A percentile compares a stretch with the other conserved stretches of the same genome.
Conservation (phyloP, 495 filamentous ascomycete species). For the Aspergillus diversus region DNA sequence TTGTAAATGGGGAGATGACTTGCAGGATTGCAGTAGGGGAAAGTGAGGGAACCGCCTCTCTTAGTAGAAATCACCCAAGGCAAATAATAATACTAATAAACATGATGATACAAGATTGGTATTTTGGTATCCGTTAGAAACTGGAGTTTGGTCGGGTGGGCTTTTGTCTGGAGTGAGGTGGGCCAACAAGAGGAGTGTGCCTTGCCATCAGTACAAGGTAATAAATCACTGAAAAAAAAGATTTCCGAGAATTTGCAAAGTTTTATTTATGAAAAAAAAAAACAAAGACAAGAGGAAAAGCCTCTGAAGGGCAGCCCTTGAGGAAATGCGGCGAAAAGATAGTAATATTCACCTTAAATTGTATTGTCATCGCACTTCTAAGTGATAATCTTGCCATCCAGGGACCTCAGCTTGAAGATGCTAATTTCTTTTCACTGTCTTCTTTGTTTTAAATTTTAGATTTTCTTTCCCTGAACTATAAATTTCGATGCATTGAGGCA, state of each 20-base stretch:
- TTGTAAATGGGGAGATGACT: slow-evolving; percentile 5
- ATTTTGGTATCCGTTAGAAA: slow-evolving; percentile 25
- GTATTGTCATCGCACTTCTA: too few species aligned
- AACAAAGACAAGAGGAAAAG: not conserved
- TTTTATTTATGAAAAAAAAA: not conserved
- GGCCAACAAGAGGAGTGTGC: slow-evolving; percentile 22
- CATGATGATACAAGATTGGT: slow-evolving; percentile 30
- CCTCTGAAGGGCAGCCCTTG: too few species aligned
- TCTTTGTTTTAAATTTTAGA: too few species aligned
- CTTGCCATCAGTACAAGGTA: slow-evolving; percentile 12
- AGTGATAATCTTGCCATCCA: too few species aligned
- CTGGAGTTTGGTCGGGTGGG: slow-evolving; percentile 26
- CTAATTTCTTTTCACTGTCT: too few species aligned
- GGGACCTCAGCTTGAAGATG: too few species aligned
- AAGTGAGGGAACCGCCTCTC: slow-evolving; percentile 14
- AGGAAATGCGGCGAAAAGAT: too few species aligned
- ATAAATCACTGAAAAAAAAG: slow-evolving; percentile 12
- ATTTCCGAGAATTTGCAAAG: not conserved
- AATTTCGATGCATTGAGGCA: too few species aligned
- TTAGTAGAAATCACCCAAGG: slow-evolving; percentile 17
- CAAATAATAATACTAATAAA: slow-evolving; percentile 15
- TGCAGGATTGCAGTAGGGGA: slow-evolving; percentile 12
- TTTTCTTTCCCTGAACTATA: too few species aligned
- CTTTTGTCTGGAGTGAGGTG: slow-evolving; percentile 12
- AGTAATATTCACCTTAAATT: too few species aligned